Evolutionary conservation across 495 filamentous ascomycete species (phyloP), one percentile per base, ranked within the genome.

Genomic region (Penicillium ochrochloron): DNA sequence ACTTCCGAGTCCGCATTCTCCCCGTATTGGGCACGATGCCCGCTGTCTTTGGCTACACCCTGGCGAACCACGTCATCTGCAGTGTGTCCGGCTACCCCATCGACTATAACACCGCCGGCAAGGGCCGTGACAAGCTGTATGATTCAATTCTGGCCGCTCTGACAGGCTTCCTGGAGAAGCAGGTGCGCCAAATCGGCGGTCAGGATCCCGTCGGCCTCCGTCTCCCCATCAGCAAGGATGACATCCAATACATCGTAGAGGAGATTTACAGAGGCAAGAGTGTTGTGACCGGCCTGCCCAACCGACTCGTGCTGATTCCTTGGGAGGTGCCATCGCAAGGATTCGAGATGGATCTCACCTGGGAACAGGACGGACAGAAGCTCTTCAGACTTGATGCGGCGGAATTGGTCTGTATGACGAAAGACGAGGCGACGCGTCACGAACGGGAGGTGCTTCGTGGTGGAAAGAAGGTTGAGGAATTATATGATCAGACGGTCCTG

Each of bases 21-120:
- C 95, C 95, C 0, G 95, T 99, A 0, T 77, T 99, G 19, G 95
- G 95, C 4, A 98, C 95, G 0, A 97, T 99, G 93, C 95, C 95
- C 2, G 94, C 94, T 2, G 86, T 97, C 0, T 99, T 99, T 78
- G 95, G 95, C 15, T 91, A 96, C 61, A 89, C 88, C 1, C 84
- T 90, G 29, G 95, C 95, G 1, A 99, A 97, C 73, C 92, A 97
- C 67, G 86, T 98, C 41, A 92, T 98, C 62, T 84, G 95, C 65
- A 86, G 89, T 44, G 84, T 97, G n/a, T 83, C 92, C 2, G 90
- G 86, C 27, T 98, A 98, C 70, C 96, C 94, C 0, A 86, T 88
- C 61, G 93, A 97, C 57, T 95, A 96, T 70, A 82, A 88, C 6
- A 83, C 87, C 2, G 86, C 72, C 11, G 77, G 84, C n/a, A 98